Evolutionary conservation across 805 yeast genomes (phyloP), one percentile per base, ranked within the genome.

Genomic region (Ogataea ganodermae): DNA sequence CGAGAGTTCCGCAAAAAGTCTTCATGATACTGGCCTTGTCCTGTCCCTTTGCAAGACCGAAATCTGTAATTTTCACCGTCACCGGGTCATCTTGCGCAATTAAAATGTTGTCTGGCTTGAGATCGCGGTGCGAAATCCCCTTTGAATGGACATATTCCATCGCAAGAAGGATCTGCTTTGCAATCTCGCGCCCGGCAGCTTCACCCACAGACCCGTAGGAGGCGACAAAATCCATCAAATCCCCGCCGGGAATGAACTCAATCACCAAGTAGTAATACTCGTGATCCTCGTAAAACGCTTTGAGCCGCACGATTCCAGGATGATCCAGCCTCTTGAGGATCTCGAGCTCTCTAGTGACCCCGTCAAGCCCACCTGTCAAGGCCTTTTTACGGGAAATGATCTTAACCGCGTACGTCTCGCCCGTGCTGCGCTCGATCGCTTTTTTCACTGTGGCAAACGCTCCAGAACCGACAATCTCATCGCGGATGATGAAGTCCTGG

Each of bases 191-290:
- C 7, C 91, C 87, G 3, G 96, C 94, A 40, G 82, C 90, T 66
- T 94, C 99, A 12, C 92, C 92, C 16, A 94, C 86, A 2, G 92
- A 81, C 13, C 97, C 97, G 66, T 88, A 86, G 2, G 90, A 88
- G 1, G 95, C 92, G 2, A 92, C 95, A 68, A 89, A 91, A 70
- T 94, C 99, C 99, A 94, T 94, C 44, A 94, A 72, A 66, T 94
- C 99, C 21, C 99, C 99, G 13, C 97, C 97, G 1, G 95, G 84
- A 22, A 94, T 95, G 59, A 84, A 87, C 62, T 94, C 99, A 97
- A 94, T 92, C 6, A 94, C 92, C 53, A 94, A 72, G 64, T 89
- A 92, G 65, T 88, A 88, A 59, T 78, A 80, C 49, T 84, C 87
- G 4, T 74, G 70, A 62, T 92, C 97, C 62, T 91, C 96, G 62